Percentiles rank a stretch among this genome's conserved stretches.
These are phyloP conservation scores for Monosporozyma siamensis DNA, from an alignment of 805 yeast species.

Conservation along the genomic window DNA sequence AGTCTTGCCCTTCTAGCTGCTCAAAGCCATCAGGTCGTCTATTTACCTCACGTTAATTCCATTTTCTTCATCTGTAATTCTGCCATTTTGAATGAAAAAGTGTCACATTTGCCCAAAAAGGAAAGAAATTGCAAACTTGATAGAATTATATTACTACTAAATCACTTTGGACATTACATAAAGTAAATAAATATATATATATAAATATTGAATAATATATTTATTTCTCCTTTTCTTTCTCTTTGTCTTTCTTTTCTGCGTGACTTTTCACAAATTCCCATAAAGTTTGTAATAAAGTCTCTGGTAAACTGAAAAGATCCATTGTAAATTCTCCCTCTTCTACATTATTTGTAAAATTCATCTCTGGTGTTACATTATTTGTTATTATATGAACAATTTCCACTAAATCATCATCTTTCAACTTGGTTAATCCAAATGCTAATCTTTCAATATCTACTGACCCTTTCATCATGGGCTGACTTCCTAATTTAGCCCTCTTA, in stretches of 20 bases:
- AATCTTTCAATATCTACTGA: conserved; percentile 79
- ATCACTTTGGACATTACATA: no score
- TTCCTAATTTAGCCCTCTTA: conserved; percentile 42
- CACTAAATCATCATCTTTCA: conserved; percentile 84
- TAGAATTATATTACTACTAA: no score
- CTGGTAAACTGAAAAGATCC: conserved; percentile 91
- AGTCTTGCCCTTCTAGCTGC: not conserved
- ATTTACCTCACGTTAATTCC: no score
- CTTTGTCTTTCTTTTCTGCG: conserved; percentile 12
- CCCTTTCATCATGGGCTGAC: conserved; percentile 48
- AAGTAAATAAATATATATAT: no score
- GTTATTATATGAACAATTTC: conserved; percentile 97
- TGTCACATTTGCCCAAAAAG: no score
- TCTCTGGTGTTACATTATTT: conserved; percentile 87
- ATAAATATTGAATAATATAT: no score
- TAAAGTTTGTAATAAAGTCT: conserved; percentile 77
- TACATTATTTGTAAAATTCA: conserved; percentile 90
- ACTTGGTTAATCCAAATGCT: conserved; percentile 81
- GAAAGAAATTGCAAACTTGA: no score
- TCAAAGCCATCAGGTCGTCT: not conserved
- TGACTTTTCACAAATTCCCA: conserved; percentile 90
- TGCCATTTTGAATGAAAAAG: no score
- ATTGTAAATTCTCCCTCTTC: conserved; percentile 96
- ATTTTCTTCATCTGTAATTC: not conserved
- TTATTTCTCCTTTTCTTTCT: not conserved